Evolutionary conservation across 2,329 filamentous ascomycete species (phyloP), one percentile per base, ranked within the genome.

Genomic region (Nemania abortiva): DNA sequence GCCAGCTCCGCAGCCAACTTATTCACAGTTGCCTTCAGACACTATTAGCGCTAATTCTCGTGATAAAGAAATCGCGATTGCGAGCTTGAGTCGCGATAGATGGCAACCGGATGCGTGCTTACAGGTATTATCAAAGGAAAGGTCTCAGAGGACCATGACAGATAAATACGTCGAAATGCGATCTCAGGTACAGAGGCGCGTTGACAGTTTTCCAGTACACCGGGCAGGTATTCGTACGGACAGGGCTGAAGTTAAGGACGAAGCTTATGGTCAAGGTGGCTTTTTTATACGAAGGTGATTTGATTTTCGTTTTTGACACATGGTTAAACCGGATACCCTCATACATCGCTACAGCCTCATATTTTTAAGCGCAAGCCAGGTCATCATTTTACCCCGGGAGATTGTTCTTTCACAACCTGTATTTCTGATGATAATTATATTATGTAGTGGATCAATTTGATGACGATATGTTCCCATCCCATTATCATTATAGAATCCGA

Each of bases 161-260:
- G 85, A 87, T 47, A 80, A 82, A 18, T 82, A 87, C 69, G 81
- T 84, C 0, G 84, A 84, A 60, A 79, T 83, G 1, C 82, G 87
- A 27, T 81, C 83, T 18, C 82, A 79, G 22, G 82, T 87, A 2
- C 87, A 90, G 78, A 84, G 82, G 68, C 81, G 84, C 47, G 81
- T 90, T 6, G 89, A 90, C 68, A 82, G 83, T 63, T 81, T 91
- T 3, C 89, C 89, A 2, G 73, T 90, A 54, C 88, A 91, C 75
- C 81, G 82, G 73, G 81, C 86, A 2, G 90, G 90, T 0, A 82
- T 92, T 52, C 82, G 90, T 60, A 87, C 84, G 9, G 80, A 84
- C 13, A 79, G 81, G 1, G 83, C 81, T 9, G 78, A 81, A 31
- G 75, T 84, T 75, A 82, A 82, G 71, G 88, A 91, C 71, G 81